These are phyloP conservation scores for Rhinocladiella mackenziei DNA, from an alignment of 2,329 filamentous ascomycete species.

Conservation along the genomic window DNA sequence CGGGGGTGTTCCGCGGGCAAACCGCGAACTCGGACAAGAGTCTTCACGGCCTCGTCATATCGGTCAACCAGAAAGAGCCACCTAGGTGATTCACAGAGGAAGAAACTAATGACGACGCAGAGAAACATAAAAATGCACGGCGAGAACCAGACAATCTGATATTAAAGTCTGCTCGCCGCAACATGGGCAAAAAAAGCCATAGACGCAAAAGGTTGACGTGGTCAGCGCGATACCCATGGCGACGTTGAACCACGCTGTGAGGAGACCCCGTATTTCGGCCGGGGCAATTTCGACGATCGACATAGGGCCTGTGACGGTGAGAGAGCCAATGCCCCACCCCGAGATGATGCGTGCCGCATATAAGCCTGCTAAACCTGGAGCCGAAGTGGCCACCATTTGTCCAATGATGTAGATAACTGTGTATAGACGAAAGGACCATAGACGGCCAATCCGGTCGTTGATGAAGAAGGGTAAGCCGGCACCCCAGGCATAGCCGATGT, in stretches of 20 bases:
- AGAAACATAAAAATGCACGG: conserved; percentile 33
- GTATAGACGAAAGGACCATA: conserved; percentile 42
- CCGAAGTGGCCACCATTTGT: conserved; percentile 26
- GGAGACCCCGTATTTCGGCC: conserved; percentile 39
- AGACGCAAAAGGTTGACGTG: conserved; percentile 36
- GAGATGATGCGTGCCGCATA: conserved; percentile 39
- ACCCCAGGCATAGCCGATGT: conserved; percentile 35
- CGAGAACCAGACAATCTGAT: conserved; percentile 35
- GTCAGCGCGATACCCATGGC: conserved; percentile 37
- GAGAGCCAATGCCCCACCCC: conserved; percentile 39
- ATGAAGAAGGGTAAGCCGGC: conserved; percentile 38
- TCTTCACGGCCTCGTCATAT: conserved; percentile 31
- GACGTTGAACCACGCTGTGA: conserved; percentile 39
- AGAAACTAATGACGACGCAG: conserved; percentile 33
- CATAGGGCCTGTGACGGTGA: conserved; percentile 40
- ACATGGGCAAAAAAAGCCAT: conserved; percentile 36
- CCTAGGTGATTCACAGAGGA: conserved; percentile 35
- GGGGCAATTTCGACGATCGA: conserved; percentile 42
- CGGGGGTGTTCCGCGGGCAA: conserved; percentile 33
- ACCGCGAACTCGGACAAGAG: conserved; percentile 33
- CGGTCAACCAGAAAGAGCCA: conserved; percentile 35
- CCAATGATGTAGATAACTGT: conserved; percentile 30
- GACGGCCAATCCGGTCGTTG: conserved; percentile 41
- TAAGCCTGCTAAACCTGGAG: conserved; percentile 30
- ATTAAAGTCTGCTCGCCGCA: conserved; percentile 32